These are phyloP conservation scores for Heliosperma pusillum DNA, from an alignment of 148 eudicot genomes.

Conservation along the genomic window DNA sequence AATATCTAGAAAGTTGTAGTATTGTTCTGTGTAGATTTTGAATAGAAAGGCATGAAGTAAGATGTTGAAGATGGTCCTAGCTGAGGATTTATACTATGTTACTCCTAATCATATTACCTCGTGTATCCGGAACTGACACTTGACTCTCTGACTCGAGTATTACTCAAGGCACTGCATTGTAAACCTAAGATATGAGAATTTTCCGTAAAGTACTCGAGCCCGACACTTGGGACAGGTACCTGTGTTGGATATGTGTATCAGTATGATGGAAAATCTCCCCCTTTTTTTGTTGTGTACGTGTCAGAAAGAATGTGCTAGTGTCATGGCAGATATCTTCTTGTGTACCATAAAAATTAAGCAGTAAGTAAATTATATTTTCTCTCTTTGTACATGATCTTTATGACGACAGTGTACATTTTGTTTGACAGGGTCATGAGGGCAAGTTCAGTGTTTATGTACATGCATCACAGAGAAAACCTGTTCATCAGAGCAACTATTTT, in stretches of 20 bases:
- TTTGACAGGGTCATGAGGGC: slow-evolving; percentile 83
- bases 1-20: not conserved
- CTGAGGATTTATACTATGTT: not conserved
- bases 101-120: not conserved
- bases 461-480: slow-evolving; percentile 63
- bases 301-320: too few species aligned
- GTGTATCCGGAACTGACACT: not conserved
- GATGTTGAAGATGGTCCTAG: not conserved
- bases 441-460: slow-evolving; percentile 79
- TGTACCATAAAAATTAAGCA: not conserved
- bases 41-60: not conserved
- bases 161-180: too few species aligned
- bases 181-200: too few species aligned
- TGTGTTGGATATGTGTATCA: not conserved
- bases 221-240: not conserved
- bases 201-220: too few species aligned
- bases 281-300: too few species aligned
- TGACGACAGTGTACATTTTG: slow-evolving; percentile 16
- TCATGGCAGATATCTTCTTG: too few species aligned
- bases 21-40: not conserved
- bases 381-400: not conserved
- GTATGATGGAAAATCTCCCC: too few species aligned
- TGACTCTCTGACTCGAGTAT: not conserved
- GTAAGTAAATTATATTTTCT: not conserved
- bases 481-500: slow-evolving; percentile 65